phyloP scores from a whole-genome alignment of 2,329 filamentous ascomycete genomes.

The Aspergillus neoniger region DNA sequence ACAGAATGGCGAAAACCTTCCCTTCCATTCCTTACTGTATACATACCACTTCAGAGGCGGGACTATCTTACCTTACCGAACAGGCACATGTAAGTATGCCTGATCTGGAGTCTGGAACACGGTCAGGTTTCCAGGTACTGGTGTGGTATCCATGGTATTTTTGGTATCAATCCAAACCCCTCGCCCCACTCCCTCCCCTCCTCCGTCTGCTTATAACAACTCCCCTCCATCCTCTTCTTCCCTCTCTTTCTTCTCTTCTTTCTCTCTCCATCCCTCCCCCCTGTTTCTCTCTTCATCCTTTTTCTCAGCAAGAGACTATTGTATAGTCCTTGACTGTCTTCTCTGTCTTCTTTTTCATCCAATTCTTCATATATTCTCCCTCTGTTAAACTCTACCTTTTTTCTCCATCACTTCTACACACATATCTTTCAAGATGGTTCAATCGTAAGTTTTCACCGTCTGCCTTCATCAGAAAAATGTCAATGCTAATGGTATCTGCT shows the following conservation, averaged over 20 bases:
- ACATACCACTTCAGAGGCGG: too few relatives aligned
- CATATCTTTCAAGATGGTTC: conserved; percentile 56
- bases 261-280: conserved; percentile 27
- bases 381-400: conserved; percentile 11
- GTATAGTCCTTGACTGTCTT: conserved; percentile 19
- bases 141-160: neutral
- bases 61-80: conserved; percentile 1
- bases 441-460: conserved; percentile 51
- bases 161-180: conserved; percentile 1
- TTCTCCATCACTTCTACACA: conserved; percentile 17
- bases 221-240: conserved; percentile 3
- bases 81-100: neutral
- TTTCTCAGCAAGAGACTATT: conserved; percentile 27
- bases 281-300: conserved; percentile 24
- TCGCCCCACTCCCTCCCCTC: conserved; percentile 1
- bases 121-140: neutral
- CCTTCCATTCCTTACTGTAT: too few relatives aligned
- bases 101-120: neutral
- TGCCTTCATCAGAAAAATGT: neutral
- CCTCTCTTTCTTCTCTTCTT: conserved; percentile 15
- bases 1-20: too few relatives aligned
- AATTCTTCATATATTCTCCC: conserved; percentile 6
- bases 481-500: conserved; percentile 11
- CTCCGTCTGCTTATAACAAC: conserved; percentile 8
- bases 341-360: conserved; percentile 6